Conservation (phyloP, 2,329 filamentous ascomycete genomes). For the Fusarium multiceps region DNA sequence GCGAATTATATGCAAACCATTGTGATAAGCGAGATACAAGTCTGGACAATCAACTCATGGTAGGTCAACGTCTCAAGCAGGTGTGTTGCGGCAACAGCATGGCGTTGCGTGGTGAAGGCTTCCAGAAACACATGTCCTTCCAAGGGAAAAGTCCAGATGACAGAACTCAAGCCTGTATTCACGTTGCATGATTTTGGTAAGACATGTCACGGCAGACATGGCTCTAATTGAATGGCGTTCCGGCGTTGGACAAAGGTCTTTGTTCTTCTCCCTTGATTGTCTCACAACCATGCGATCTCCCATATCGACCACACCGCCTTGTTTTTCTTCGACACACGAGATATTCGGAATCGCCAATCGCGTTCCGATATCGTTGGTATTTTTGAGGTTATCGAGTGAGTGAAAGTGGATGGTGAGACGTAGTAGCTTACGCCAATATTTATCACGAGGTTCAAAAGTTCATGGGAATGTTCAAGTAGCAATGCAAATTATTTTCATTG, state of each 20-base stretch:
- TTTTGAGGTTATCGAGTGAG: background rate
- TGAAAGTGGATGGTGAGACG: background rate
- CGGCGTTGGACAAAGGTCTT: constrained; percentile 12
- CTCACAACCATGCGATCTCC: constrained; percentile 22
- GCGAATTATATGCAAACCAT: background rate
- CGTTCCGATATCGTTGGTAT: background rate
- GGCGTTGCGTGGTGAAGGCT: background rate
- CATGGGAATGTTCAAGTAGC: background rate
- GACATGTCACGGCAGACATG: constrained; percentile 8
- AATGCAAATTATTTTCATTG: constrained; percentile 14
- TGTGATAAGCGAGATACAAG: too few relatives aligned
- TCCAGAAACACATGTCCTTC: background rate
- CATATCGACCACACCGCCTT: constrained; percentile 27
- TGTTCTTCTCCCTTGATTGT: constrained; percentile 30
- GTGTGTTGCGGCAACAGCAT: background rate
- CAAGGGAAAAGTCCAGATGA: background rate
- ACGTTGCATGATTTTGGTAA: background rate
- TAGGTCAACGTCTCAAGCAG: background rate
- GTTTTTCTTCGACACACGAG: background rate
- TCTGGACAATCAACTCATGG: background rate
- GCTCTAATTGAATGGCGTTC: constrained; percentile 12
- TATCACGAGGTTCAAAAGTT: background rate
- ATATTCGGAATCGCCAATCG: background rate
- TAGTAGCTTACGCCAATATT: background rate
- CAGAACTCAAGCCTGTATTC: background rate